phyloP scores from a whole-genome alignment of 805 yeast genomes.

The Yamadazyma endophytica region DNA sequence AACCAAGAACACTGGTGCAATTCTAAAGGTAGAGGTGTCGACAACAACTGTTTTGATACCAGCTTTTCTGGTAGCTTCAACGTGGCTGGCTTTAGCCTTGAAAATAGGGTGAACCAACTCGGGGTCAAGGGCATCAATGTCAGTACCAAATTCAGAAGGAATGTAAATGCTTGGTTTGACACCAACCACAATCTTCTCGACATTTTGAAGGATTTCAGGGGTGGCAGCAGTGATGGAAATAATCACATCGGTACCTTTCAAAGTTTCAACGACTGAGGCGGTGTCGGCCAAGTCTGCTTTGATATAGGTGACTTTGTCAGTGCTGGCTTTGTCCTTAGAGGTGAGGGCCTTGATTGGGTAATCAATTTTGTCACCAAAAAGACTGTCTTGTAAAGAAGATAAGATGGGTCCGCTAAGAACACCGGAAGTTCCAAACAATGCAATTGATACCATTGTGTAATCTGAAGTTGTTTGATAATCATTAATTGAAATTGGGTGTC shows the following conservation, averaged over 20 bases:
- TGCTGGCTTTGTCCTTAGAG: conserved; percentile 28
- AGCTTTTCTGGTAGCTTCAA: conserved; percentile 25
- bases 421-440: conserved; percentile 53
- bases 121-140: conserved; percentile 21
- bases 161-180: conserved; percentile 49
- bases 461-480: too few species aligned
- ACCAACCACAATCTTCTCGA: conserved; percentile 35
- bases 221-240: conserved; percentile 38
- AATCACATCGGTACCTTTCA: conserved; percentile 45
- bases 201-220: conserved; percentile 25
- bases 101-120: conserved; percentile 30
- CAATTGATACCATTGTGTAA: conserved; percentile 31
- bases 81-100: conserved; percentile 24
- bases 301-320: conserved; percentile 38
- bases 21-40: conserved; percentile 31
- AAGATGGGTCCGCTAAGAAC: conserved; percentile 45
- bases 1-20: conserved; percentile 21
- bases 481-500: too few species aligned
- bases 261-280: conserved; percentile 31
- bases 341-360: conserved; percentile 52
- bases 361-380: conserved; percentile 36
- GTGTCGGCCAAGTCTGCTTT: conserved; percentile 24
- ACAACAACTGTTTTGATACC: conserved; percentile 49
- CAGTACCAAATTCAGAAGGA: conserved; percentile 60
- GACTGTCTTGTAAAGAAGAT: conserved; percentile 39